A percentile compares a stretch with the other conserved stretches of the same genome.
These are phyloP conservation scores for Brettanomyces naardenensis DNA, from an alignment of 805 yeast genomes.

Conservation along the genomic window DNA sequence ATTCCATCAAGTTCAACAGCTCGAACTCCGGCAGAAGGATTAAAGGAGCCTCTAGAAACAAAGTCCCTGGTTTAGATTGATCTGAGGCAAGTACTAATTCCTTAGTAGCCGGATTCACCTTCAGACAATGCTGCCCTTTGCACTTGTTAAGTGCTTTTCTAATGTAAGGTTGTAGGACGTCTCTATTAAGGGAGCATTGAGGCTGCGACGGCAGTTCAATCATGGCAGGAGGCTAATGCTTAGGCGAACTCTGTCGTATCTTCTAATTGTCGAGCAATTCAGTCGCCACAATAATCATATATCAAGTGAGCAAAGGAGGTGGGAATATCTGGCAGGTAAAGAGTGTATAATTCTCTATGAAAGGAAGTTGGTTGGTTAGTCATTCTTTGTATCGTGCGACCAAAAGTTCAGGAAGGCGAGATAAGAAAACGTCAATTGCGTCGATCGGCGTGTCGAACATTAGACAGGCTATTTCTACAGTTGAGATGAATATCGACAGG, in stretches of 20 bases:
- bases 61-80: constrained; percentile 11
- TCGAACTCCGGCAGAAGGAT: constrained; percentile 21
- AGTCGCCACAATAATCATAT: constrained; percentile 1
- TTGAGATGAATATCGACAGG: too few relatives aligned
- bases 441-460: too few relatives aligned
- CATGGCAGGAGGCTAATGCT: not conserved
- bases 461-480: too few relatives aligned
- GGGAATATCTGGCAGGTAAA: too few relatives aligned
- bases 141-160: constrained; percentile 7
- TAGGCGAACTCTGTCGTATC: not conserved
- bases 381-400: too few relatives aligned
- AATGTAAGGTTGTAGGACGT: not conserved
- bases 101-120: constrained; percentile 4
- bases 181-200: not conserved
- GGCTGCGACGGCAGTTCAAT: constrained; percentile 4
- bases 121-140: constrained; percentile 5
- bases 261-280: not conserved
- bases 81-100: constrained; percentile 4
- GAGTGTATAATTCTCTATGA: too few relatives aligned
- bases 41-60: constrained; percentile 24
- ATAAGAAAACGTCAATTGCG: too few relatives aligned
- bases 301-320: too few relatives aligned
- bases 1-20: constrained; percentile 16
- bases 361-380: too few relatives aligned
- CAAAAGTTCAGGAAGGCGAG: too few relatives aligned